Evolutionary conservation across 106 monocot species (phyloP), one percentile per base, ranked within the genome.

Genomic region (Acorus calamus): DNA sequence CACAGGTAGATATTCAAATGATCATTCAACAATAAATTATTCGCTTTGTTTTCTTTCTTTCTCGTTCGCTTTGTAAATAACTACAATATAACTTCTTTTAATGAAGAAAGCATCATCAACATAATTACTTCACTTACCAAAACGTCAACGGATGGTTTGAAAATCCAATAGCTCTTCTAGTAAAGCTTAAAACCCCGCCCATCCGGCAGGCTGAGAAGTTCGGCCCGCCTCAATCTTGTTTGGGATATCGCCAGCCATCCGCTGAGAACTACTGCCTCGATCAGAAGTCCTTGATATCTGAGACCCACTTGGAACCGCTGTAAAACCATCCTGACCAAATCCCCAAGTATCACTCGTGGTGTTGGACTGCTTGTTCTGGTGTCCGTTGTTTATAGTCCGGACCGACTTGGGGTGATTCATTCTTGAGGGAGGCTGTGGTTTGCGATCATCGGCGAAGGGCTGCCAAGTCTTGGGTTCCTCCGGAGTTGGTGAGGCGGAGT

Each of bases 131-230:
- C 28, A 28, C 28, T 28, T 28, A 28, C 28, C 28, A 28, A 28
- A 28, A 28, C 28, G 28, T 28, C 28, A 1, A 28, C 28, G n/a
- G n/a, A n/a, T n/a, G n/a, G n/a, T 1, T 28, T 28, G 0, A 28
- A 28, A 28, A 28, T 28, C 28, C 28, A 28, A 28, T 28, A 28
- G 28, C 28, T 28, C 28, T 0, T 28, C 28, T 1, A 28, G 28
- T 28, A 28, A 28, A 28, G 28, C 28, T 74, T 65, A 93, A 73
- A 93, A 93, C 48, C 86, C 93, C 67, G 93, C 83, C 93, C 93
- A 93, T 14, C 93, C 93, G 54, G 84, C 77, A 5, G 96, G 90
- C 56, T 96, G 77, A 50, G 57, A 74, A 42, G 63, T 55, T 44
- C 71, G 76, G 3, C 63, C 71, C 69, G 78, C 87, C 71, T 78